Evolutionary conservation across 805 yeast species (phyloP), one percentile per base, ranked within the genome.

Genomic region (Schwanniomyces polymorphus): DNA sequence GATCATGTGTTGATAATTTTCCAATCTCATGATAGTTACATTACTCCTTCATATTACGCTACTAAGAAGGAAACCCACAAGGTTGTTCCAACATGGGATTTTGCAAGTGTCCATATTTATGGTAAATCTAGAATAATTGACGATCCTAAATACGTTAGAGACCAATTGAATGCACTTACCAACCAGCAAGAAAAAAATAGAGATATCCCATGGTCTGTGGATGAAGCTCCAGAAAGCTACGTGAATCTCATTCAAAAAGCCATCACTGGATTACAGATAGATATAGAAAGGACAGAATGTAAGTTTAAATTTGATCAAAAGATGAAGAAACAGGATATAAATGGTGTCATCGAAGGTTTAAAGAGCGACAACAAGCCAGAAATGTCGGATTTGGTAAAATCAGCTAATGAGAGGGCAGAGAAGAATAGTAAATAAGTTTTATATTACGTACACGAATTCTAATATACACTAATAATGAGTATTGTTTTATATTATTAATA

Each of bases 11-110:
- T 79, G 50, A 73, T 82, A 10, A 70, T 81, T 4, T 84, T 84
- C 68, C 80, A 76, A 58, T 70, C 81, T 6, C 65, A 58, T 3
- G 71, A 80, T 55, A 64, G 80, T 0, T 84, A 84, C 57, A 75
- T 84, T 18, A 63, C 82, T 21, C 87, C 89, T 1, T 60, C 74
- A 12, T 84, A 82, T 75, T 84, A 84, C 56, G 78, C 81, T 7
- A 69, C 74, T 17, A 83, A 84, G 64, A 64, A 72, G 41, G 71
- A 70, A 41, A 79, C 84, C 27, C 84, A 81, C 50, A 83, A 81
- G 57, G 74, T 72, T 37, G 88, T 83, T n/a, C 87, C 88, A 14
- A 84, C 88, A 1, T 84, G 88, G 88, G 84, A 80, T 59, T 83
- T 76, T 62, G 81, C 79, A 2, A 64, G 79, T 4, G 82, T 78